Conservation (phyloP, 148 eudicot genomes). For the Rheum nobile region DNA sequence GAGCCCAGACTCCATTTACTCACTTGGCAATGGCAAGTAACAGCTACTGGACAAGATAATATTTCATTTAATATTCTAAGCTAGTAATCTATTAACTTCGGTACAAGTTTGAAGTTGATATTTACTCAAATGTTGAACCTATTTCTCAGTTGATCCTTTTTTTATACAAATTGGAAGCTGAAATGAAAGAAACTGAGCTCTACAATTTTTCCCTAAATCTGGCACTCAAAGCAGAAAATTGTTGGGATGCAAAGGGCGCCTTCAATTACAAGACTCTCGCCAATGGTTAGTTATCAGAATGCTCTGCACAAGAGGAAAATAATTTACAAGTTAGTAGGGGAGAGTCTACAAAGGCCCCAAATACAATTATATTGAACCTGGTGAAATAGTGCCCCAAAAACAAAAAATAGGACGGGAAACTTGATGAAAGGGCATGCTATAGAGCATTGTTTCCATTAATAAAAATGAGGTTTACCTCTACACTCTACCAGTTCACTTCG, state of each 20-base stretch:
- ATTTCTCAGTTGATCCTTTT: constrained; percentile 1
- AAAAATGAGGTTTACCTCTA: constrained; percentile 19
- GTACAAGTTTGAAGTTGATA: constrained; percentile 2
- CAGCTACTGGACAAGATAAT: neutral
- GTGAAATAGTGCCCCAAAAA: constrained; percentile 6
- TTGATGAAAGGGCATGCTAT: neutral
- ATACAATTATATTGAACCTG: neutral
- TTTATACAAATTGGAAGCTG: constrained; percentile 5
- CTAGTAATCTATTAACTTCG: neutral
- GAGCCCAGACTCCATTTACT: neutral
- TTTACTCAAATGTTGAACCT: constrained; percentile 6
- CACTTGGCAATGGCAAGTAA: neutral
- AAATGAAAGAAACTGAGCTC: constrained; percentile 2
- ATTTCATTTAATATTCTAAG: neutral
- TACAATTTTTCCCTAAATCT: constrained; percentile 6
- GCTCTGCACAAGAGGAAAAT: constrained; percentile 34
- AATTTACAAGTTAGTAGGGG: constrained; percentile 11
- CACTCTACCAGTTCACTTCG: constrained; percentile 67
- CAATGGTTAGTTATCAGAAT: constrained; percentile 18
- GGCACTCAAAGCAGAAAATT: constrained; percentile 7
- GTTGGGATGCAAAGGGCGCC: constrained; percentile 13
- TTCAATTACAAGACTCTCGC: constrained; percentile 21
- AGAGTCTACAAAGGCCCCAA: too few species aligned
- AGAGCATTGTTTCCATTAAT: neutral
- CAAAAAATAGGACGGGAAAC: neutral